Conservation (phyloP, 306 rosid genomes). For the Nissolia schottii region DNA sequence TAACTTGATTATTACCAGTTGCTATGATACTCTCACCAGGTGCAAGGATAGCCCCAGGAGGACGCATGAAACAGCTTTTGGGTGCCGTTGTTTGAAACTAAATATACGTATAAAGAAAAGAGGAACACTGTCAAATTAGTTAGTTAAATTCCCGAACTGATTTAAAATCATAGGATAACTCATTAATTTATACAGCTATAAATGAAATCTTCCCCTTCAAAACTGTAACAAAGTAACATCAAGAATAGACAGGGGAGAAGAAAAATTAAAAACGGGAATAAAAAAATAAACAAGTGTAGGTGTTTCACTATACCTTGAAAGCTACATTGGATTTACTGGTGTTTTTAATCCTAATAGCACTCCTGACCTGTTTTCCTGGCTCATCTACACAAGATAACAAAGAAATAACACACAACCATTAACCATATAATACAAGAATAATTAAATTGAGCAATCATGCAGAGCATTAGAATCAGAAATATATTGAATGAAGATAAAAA, state of each 20-base stretch:
- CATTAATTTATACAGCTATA: not conserved
- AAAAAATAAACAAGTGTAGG: not conserved
- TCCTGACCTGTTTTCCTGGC: constrained; percentile 93
- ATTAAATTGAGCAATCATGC: not conserved
- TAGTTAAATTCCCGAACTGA: not conserved
- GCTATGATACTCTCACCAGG: constrained; percentile 98
- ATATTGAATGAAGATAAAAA: not conserved
- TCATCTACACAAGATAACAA: constrained; percentile 56
- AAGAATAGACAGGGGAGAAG: constrained; percentile 1
- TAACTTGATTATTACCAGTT: constrained; percentile 57
- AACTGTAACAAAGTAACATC: constrained; percentile 8
- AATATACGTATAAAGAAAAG: constrained; percentile 9
- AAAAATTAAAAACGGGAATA: not conserved
- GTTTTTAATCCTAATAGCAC: constrained; percentile 91
- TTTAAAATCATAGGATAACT: not conserved
- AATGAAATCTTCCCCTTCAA: not conserved
- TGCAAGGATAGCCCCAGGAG: constrained; percentile 94
- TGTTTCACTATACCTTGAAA: constrained; percentile 65
- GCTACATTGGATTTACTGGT: constrained; percentile 89
- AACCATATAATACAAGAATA: not conserved
- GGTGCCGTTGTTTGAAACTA: constrained; percentile 99
- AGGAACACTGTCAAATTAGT: constrained; percentile 20
- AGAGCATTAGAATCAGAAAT: not conserved
- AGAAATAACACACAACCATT: not conserved
- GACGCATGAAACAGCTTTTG: constrained; percentile 99